phyloP scores from a whole-genome alignment of 1,139 yeast species.

The Debaryomyces fabryi region DNA sequence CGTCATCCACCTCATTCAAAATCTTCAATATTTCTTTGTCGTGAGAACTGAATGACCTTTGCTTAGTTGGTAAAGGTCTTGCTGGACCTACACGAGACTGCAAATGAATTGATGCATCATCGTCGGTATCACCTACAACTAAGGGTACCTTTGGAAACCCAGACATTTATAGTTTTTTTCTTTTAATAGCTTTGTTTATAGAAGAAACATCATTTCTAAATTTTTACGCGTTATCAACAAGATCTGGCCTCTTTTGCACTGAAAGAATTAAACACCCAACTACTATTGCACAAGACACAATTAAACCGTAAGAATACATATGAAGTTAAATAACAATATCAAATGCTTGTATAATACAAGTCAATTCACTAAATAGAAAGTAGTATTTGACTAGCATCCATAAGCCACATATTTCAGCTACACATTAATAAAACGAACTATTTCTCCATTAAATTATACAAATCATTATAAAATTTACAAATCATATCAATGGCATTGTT shows the following conservation, averaged over 20 bases:
- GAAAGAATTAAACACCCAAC: neutral
- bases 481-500: neutral
- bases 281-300: neutral
- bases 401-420: neutral
- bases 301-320: neutral
- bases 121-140: conserved; percentile 46
- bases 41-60: neutral
- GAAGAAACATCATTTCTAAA: neutral
- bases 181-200: neutral
- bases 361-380: no score
- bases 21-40: conserved; percentile 17
- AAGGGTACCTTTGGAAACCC: conserved; percentile 42
- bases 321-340: neutral
- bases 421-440: neutral
- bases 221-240: conserved; percentile 1
- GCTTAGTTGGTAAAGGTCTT: conserved; percentile 28
- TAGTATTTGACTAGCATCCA: neutral
- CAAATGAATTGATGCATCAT: conserved; percentile 47
- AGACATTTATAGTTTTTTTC: conserved; percentile 20
- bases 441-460: neutral
- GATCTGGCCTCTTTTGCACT: neutral
- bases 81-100: conserved; percentile 44
- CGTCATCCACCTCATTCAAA: conserved; percentile 16
- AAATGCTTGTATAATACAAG: no score
- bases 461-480: neutral